Percentiles rank a stretch among this genome's conserved stretches.
phyloP scores from a whole-genome alignment of 2,329 filamentous ascomycete genomes.

The Fusarium stilboides region DNA sequence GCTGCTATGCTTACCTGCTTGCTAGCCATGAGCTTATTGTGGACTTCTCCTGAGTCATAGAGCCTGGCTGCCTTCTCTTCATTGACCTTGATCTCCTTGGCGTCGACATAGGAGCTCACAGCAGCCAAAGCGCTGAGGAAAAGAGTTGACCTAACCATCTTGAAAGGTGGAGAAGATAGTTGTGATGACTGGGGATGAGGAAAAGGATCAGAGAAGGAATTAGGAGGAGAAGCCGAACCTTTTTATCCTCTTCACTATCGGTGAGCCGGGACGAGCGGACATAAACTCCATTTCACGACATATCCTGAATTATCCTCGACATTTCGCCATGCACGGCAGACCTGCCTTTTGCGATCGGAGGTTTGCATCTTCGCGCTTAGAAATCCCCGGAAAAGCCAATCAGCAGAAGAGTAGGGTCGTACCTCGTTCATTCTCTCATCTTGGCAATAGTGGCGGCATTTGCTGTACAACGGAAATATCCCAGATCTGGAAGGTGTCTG shows the following conservation, averaged over 20 bases:
- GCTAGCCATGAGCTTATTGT: conserved; percentile 40
- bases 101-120: conserved; percentile 16
- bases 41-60: conserved; percentile 42
- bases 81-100: conserved; percentile 42
- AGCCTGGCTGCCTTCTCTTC: conserved; percentile 25
- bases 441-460: conserved; percentile 31
- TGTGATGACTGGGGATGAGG: background rate
- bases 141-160: conserved; percentile 42
- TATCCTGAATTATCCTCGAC: background rate
- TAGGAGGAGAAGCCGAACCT: fast-evolving
- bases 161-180: background rate
- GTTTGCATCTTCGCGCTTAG: conserved; percentile 1
- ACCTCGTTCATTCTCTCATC: conserved; percentile 23
- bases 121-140: conserved; percentile 31
- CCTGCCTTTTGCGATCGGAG: conserved; percentile 5
- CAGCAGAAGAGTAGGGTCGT: background rate
- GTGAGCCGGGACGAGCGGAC: too few relatives aligned
- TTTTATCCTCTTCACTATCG: conserved; percentile 1
- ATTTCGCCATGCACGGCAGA: background rate
- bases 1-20: conserved; percentile 15
- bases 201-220: background rate
- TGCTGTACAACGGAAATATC: conserved; percentile 4
- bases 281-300: too few relatives aligned
- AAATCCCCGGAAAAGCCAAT: conserved; percentile 13
- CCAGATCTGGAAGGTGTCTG: conserved; percentile 37